Evolutionary conservation across 257 asterid species (phyloP), one percentile per base, ranked within the genome.

Genomic region (Solanum peruvianum): DNA sequence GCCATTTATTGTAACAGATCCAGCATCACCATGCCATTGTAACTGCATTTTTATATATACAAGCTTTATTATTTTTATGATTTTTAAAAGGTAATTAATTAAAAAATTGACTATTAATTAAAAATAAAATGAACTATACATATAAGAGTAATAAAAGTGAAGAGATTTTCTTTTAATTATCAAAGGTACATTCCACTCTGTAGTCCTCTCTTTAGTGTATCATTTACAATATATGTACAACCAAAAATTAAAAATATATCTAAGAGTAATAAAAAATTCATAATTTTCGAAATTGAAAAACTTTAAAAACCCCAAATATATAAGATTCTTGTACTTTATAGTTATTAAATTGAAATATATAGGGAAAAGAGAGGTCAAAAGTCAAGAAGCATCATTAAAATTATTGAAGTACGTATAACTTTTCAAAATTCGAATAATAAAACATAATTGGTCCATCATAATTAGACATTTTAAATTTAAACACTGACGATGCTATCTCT

Each of bases 1-100:
- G 64, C 93, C 93, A 29, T 93, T 92, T 64, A 95, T 91, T 14
- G 8, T 9, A 25, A 89, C 64, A 3, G 94, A 91, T 86, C 98
- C 98, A 3, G 94, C 95, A 35, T 90, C 91, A 20, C 92, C 96
- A 4, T n/a, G 25, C 95, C 94, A 95, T 60, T 87, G 81, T 70
- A 95, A 69, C 97, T 95, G 89, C 87, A 72, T 49, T 41, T 15
- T 35, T 31, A 70, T 18, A 70, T 33, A 15, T 35, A 71, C 27
- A 15, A 52, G 5, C 35, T 66, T 66, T 0, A 15, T 9, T 31
- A 70, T 70, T 70, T 70, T 70, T 70, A 31, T 70, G n/a, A 70
- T 15, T 70, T 70, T 4, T 15, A 15, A 70, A 7, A 7, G n/a
- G 39, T 70, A 16, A 69, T 29, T 69, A 69, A 7, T 64, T 64